Conservation (phyloP, 2,329 filamentous ascomycete species). For the Hypoxylon sp. region DNA sequence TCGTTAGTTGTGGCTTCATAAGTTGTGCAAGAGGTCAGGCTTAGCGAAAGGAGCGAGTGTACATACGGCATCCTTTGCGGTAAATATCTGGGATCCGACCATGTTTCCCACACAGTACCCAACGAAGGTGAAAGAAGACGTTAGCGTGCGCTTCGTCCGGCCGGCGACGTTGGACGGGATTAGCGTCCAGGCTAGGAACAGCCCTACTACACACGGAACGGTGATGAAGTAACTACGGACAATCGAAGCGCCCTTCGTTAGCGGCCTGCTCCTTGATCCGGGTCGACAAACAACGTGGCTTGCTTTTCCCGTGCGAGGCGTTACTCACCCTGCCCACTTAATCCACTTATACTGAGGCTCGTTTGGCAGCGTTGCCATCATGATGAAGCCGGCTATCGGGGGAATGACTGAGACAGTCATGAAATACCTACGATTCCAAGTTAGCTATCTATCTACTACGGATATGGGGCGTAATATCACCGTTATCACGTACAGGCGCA, state of each 20-base stretch:
- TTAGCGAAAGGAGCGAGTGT: neutral
- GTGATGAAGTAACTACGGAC: slow-evolving; percentile 55
- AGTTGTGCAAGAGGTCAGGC: neutral
- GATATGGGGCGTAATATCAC: neutral
- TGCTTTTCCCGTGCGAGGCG: neutral
- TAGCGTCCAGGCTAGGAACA: slow-evolving; percentile 56
- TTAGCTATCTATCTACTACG: slow-evolving; percentile 12
- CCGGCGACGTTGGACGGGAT: slow-evolving; percentile 63
- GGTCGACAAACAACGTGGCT: neutral
- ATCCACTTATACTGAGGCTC: slow-evolving; percentile 55
- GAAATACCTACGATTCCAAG: slow-evolving; percentile 51
- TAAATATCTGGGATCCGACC: slow-evolving; percentile 63
- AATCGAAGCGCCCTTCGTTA: slow-evolving; percentile 3
- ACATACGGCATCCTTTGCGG: slow-evolving; percentile 58
- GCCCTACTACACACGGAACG: slow-evolving; percentile 53
- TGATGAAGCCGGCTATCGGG: slow-evolving; percentile 56
- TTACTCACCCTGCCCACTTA: slow-evolving; percentile 56
- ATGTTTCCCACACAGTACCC: slow-evolving; percentile 65
- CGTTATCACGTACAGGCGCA: slow-evolving; percentile 51
- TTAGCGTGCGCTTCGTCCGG: slow-evolving; percentile 63
- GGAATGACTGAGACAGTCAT: slow-evolving; percentile 57
- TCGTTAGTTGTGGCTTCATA: neutral
- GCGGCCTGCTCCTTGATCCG: neutral
- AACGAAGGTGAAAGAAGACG: slow-evolving; percentile 62
- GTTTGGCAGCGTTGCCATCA: slow-evolving; percentile 56